A percentile compares a stretch with the other conserved stretches of the same genome.
phyloP scores from a whole-genome alignment of 208 protist genomes.

The Trypanosoma conorhini region DNA sequence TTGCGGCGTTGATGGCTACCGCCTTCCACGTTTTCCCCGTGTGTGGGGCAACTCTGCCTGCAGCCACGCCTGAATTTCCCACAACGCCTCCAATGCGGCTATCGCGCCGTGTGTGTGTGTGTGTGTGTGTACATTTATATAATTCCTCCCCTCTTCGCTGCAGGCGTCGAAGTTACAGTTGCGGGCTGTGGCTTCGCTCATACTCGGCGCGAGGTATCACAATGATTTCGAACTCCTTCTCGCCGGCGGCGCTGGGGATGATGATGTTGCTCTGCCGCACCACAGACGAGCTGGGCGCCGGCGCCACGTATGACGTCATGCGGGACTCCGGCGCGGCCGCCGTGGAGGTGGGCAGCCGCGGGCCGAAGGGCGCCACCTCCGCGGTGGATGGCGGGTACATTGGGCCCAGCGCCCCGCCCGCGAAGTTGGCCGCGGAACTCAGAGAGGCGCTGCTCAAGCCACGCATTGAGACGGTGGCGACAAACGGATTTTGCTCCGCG shows the following conservation, averaged over 20 bases:
- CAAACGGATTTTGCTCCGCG: conserved; percentile 11
- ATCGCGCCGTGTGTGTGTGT: neutral
- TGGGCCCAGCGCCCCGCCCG: neutral
- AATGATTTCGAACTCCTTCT: conserved; percentile 27
- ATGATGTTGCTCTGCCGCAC: conserved; percentile 12
- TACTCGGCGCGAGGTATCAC: conserved; percentile 20
- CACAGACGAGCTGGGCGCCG: conserved; percentile 6
- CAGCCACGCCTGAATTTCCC: no score
- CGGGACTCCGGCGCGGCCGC: conserved; percentile 15
- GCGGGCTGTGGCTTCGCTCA: conserved; percentile 4
- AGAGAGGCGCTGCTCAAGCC: neutral
- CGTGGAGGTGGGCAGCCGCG: neutral
- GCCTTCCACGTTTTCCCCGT: no score
- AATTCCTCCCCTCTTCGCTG: no score
- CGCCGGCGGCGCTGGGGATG: conserved; percentile 12
- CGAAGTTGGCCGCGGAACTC: neutral
- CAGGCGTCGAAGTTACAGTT: neutral
- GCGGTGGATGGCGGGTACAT: conserved; percentile 9
- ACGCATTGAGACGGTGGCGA: neutral
- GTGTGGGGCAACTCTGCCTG: no score
- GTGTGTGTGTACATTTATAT: neutral
- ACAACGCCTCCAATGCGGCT: no score
- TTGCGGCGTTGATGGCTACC: no score
- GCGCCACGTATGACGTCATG: conserved; percentile 20
- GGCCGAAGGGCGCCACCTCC: conserved; percentile 10